These are phyloP conservation scores for Hysterangium stoloniferum DNA, from an alignment of 768 basidiomycete species.

Conservation along the genomic window DNA sequence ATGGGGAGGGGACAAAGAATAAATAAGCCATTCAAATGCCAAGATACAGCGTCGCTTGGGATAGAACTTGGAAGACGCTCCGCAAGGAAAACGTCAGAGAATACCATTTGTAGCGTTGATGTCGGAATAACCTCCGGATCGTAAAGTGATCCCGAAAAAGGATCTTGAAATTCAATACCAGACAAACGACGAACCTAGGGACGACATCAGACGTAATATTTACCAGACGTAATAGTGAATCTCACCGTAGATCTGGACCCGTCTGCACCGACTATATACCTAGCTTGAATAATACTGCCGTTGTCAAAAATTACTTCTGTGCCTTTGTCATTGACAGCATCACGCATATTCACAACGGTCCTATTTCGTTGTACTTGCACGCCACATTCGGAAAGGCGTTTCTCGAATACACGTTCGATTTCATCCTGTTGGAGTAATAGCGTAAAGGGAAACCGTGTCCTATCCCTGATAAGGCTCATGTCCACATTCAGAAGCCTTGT, in stretches of 20 bases:
- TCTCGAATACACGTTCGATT: slow-evolving; percentile 37
- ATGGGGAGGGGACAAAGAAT: background rate
- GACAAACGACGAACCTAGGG: background rate
- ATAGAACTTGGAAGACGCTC: slow-evolving; percentile 1
- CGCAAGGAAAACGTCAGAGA: slow-evolving; percentile 30
- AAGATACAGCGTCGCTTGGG: background rate
- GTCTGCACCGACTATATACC: slow-evolving; percentile 45
- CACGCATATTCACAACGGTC: slow-evolving; percentile 33
- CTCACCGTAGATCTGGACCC: slow-evolving; percentile 39
- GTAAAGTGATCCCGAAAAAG: slow-evolving; percentile 33
- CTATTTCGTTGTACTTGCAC: slow-evolving; percentile 30
- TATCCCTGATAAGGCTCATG: slow-evolving; percentile 27
- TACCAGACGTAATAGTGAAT: slow-evolving; percentile 16
- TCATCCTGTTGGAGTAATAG: slow-evolving; percentile 36
- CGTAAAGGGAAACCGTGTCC: slow-evolving; percentile 39
- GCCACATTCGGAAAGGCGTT: slow-evolving; percentile 26
- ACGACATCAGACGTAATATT: background rate
- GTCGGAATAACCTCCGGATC: slow-evolving; percentile 19
- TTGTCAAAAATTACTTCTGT: slow-evolving; percentile 29
- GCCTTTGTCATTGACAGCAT: slow-evolving; percentile 22
- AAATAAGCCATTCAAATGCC: background rate
- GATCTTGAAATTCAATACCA: slow-evolving; percentile 24
- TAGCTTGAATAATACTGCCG: slow-evolving; percentile 34
- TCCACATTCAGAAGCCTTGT: slow-evolving; percentile 22
- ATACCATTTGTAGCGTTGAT: slow-evolving; percentile 32